phyloP scores from a whole-genome alignment of 2,329 filamentous ascomycete species.

The Nemania abortiva region DNA sequence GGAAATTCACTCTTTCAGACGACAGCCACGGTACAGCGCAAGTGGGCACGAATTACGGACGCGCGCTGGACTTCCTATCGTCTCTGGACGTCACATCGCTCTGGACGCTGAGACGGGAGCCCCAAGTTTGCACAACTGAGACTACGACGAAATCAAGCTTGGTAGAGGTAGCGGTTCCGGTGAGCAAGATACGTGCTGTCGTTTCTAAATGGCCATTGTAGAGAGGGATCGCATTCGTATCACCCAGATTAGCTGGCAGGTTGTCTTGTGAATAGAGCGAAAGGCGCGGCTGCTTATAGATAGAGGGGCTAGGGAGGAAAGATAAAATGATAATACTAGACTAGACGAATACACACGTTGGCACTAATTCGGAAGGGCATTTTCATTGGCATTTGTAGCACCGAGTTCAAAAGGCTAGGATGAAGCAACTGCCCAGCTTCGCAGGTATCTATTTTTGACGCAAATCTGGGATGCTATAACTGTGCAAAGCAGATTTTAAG shows the following conservation, averaged over 20 bases:
- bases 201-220: constrained; percentile 46
- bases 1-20: constrained; percentile 90
- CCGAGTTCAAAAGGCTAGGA: constrained; percentile 6
- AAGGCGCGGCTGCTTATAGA: not conserved
- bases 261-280: not conserved
- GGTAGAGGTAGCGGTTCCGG: constrained; percentile 58
- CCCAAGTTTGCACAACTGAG: constrained; percentile 44
- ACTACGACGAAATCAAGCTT: constrained; percentile 54
- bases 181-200: constrained; percentile 50
- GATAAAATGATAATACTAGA: constrained; percentile 6
- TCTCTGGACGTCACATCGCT: constrained; percentile 73
- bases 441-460: constrained; percentile 11
- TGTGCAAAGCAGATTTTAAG: constrained; percentile 19
- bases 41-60: constrained; percentile 84
- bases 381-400: not conserved
- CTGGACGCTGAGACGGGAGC: constrained; percentile 64
- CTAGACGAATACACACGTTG: constrained; percentile 14
- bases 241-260: not conserved
- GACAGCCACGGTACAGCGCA: constrained; percentile 93
- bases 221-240: not conserved
- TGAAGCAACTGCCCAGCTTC: not conserved
- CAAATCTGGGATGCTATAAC: constrained; percentile 18
- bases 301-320: not conserved
- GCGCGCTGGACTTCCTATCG: constrained; percentile 77
- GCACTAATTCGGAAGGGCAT: not conserved